phyloP scores from a whole-genome alignment of 2,329 filamentous ascomycete species.

The Aureobasidium melanogenum region DNA sequence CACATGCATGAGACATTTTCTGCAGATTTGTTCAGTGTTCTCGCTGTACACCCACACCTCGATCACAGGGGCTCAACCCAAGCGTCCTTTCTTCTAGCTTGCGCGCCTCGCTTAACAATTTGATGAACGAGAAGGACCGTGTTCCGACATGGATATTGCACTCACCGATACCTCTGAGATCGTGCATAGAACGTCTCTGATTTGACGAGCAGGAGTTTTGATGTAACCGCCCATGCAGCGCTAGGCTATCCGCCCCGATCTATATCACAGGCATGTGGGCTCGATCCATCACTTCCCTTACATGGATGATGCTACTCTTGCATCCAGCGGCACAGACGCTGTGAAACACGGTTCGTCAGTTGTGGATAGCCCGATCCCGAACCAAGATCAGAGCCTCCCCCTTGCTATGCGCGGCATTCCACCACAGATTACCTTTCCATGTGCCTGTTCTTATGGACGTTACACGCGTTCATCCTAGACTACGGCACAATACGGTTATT shows the following conservation, averaged over 20 bases:
- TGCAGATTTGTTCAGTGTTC: not conserved
- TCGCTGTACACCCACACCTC: not conserved
- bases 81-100: not conserved
- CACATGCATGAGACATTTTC: not conserved
- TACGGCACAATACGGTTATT: not conserved
- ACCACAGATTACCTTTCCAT: not conserved
- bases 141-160: not conserved
- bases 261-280: not conserved
- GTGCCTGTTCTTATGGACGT: not conserved
- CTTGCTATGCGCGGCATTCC: not conserved
- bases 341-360: not conserved
- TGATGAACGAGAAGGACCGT: not conserved
- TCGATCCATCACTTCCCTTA: not conserved
- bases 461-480: not conserved
- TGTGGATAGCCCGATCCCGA: not conserved
- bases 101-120: not conserved
- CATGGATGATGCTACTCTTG: not conserved
- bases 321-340: not conserved
- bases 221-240: constrained; percentile 1
- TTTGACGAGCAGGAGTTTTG: not conserved
- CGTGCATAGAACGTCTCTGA: not conserved
- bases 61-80: too few species aligned
- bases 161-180: not conserved
- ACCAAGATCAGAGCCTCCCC: not conserved
- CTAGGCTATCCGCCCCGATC: not conserved